phyloP scores from a whole-genome alignment of 2,329 filamentous ascomycete genomes.

The Blastomyces parvus region DNA sequence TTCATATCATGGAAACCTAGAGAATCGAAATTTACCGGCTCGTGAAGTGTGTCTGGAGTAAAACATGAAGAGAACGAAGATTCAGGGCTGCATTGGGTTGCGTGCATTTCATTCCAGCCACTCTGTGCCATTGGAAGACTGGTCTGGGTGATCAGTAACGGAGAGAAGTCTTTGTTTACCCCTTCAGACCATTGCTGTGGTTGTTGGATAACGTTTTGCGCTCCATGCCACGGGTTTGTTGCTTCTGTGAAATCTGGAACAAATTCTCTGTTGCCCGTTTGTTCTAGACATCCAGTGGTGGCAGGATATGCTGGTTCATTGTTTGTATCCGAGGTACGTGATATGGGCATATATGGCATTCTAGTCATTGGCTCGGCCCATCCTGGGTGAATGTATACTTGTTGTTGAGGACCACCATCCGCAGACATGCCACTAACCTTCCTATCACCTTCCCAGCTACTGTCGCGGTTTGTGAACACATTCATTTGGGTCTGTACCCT shows the following conservation, averaged over 20 bases:
- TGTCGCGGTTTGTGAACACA: not conserved
- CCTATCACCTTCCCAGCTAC: not conserved
- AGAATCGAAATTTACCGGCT: slow-evolving; percentile 1
- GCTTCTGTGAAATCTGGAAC: not conserved
- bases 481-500: not conserved
- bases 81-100: slow-evolving; percentile 8
- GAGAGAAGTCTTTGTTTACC: not conserved
- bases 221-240: not conserved
- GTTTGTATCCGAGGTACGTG: not conserved
- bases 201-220: not conserved
- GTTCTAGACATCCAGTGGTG: not conserved
- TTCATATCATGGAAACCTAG: slow-evolving; percentile 2
- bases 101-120: not conserved
- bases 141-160: not conserved
- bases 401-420: not conserved
- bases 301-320: not conserved
- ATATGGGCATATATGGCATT: not conserved
- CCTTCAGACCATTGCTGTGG: not conserved
- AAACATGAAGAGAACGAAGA: slow-evolving; percentile 12
- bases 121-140: not conserved
- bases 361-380: not conserved
- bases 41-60: slow-evolving; percentile 5
- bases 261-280: not conserved
- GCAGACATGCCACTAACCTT: not conserved
- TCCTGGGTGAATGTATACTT: not conserved